Evolutionary conservation across 2,329 filamentous ascomycete genomes (phyloP), one percentile per base, ranked within the genome.

Genomic region (Lachnellula cervina): DNA sequence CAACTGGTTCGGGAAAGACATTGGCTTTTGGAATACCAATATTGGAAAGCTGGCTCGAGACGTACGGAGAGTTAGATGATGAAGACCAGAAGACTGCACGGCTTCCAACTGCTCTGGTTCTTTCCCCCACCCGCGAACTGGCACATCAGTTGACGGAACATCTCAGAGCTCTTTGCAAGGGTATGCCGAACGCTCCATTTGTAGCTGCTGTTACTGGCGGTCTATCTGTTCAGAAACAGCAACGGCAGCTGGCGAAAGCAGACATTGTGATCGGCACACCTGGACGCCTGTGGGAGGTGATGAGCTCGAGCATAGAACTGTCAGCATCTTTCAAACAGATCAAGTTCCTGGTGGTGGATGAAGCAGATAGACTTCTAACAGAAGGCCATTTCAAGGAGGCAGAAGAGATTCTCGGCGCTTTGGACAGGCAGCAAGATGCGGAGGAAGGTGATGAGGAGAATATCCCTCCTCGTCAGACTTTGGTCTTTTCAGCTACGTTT

Each of bases 401-500:
- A 4, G 87, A 92, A 62, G 87, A 96, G 55, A 96, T 99, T 21
- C 73, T 99, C 16, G 85, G 84, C 55, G 84, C 90, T 0, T 74
- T 99, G 9, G 90, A 97, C 66, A 80, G 85, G 28, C 75, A 80
- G 40, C 77, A 80, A 21, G 77, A 78, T 6, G 71, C 74, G 0
- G 73, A 77, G 5, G 72, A 76, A 34, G 73, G 76, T 2, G 76
- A 79, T 4, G 76, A 79, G 9, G 72, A 76, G 0, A 66, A 72
- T 56, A 62, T 71, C 11, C 69, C 76, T 43, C 68, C 80, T 16
- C 78, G 93, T 42, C 94, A 99, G 69, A 97, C 92, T 0, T 80
- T 99, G 0, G 90, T 99, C 19, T 99, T 99, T 72, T 97, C 94
- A 0, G 94, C 94, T 0, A 99, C 94, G 0, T 96, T 99, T 71